Evolutionary conservation across 805 yeast genomes (phyloP).

Genomic region (Zygosaccharomyces rouxii): DNA sequence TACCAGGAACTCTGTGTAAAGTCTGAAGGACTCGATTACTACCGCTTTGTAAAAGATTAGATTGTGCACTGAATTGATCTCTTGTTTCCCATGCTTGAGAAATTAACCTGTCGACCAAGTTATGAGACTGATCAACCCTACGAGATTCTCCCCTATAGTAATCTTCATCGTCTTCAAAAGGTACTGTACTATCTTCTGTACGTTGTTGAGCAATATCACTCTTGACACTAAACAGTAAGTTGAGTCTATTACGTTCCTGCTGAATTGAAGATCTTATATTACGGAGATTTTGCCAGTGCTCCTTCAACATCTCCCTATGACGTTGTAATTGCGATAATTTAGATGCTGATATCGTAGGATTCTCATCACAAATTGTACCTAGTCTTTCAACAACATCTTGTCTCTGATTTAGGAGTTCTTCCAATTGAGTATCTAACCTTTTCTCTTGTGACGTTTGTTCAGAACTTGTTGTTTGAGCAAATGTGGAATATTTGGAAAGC

Average conservation of each 20-base stretch:
- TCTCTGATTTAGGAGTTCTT: slow-evolving; percentile 47
- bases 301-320: slow-evolving; percentile 70
- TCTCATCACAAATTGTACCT: slow-evolving; percentile 52
- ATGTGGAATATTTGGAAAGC: slow-evolving; percentile 50
- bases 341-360: slow-evolving; percentile 58
- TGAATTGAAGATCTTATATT: slow-evolving; percentile 54
- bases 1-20: slow-evolving; percentile 73
- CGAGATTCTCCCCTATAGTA: slow-evolving; percentile 75
- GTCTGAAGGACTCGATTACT: slow-evolving; percentile 58
- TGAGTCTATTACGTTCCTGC: slow-evolving; percentile 73
- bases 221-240: slow-evolving; percentile 70
- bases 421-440: slow-evolving; percentile 44
- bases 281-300: slow-evolving; percentile 59
- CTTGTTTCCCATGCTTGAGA: slow-evolving; percentile 87
- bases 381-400: slow-evolving; percentile 51
- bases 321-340: slow-evolving; percentile 78
- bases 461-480: slow-evolving; percentile 48
- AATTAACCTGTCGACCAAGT: slow-evolving; percentile 71
- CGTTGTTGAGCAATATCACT: slow-evolving; percentile 68
- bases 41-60: slow-evolving; percentile 57
- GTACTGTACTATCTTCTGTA: slow-evolving; percentile 28
- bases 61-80: slow-evolving; percentile 74
- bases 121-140: slow-evolving; percentile 67
- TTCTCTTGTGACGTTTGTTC: slow-evolving; percentile 47
- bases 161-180: slow-evolving; percentile 48